These are phyloP conservation scores for Syzygium jambos DNA, from an alignment of 345 rosid genomes.

Conservation along the genomic window DNA sequence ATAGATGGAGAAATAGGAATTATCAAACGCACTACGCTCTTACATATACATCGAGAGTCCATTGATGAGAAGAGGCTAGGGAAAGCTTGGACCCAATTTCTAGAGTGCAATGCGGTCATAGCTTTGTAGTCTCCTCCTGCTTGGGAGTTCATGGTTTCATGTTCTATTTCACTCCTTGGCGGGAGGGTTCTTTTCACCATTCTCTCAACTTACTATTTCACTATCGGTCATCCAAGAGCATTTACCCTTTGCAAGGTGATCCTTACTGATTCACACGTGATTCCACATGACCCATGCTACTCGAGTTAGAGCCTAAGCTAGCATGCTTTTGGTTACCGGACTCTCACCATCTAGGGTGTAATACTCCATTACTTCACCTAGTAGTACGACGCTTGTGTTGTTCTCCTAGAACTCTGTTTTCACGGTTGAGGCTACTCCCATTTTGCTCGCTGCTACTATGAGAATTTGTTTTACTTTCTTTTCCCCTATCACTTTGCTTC, in stretches of 20 bases:
- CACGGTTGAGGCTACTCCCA: background rate
- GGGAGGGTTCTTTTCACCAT: background rate
- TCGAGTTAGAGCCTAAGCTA: background rate
- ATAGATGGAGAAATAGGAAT: background rate
- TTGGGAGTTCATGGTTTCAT: background rate
- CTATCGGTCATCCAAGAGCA: background rate
- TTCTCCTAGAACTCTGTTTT: background rate
- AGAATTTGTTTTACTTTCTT: background rate
- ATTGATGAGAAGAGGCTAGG: background rate
- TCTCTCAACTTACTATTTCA: background rate
- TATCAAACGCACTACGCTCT: background rate
- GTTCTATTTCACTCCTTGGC: background rate
- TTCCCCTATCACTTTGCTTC: background rate
- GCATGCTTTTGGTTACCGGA: background rate
- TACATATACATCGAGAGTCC: background rate
- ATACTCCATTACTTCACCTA: background rate
- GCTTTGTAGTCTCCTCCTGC: background rate
- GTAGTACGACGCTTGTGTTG: background rate
- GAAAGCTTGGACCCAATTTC: background rate
- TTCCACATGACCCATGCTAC: background rate
- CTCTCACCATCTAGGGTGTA: background rate
- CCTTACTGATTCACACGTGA: background rate
- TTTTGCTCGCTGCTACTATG: background rate
- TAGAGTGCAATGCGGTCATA: background rate
- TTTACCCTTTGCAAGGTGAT: background rate